phyloP scores from a whole-genome alignment of 192 early-diverging fungal species.

The Geranomyces variabilis region DNA sequence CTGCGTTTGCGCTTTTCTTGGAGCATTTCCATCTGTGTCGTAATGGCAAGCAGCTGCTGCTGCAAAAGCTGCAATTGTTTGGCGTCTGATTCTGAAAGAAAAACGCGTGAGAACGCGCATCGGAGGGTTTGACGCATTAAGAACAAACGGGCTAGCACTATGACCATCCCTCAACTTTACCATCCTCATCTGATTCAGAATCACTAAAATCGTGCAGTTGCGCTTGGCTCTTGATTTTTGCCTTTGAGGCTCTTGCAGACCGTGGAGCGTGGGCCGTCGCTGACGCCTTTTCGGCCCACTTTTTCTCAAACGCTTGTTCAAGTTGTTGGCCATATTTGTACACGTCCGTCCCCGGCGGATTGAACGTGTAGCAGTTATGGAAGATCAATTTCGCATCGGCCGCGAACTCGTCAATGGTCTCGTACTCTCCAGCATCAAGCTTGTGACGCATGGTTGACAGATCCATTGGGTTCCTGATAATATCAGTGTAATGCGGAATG shows the following conservation, averaged over 20 bases:
- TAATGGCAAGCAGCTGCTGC: constrained; percentile 27
- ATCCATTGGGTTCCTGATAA: constrained; percentile 92
- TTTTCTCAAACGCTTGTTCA: constrained; percentile 78
- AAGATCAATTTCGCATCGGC: constrained; percentile 81
- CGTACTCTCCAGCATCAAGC: constrained; percentile 70
- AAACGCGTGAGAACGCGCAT: too few relatives aligned
- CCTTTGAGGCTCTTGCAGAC: constrained; percentile 17
- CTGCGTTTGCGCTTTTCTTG: constrained; percentile 40
- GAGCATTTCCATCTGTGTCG: constrained; percentile 32
- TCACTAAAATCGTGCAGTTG: constrained; percentile 20
- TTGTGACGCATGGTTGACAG: constrained; percentile 75
- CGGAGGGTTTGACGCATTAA: too few relatives aligned
- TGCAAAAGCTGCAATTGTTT: constrained; percentile 29
- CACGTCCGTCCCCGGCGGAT: constrained; percentile 66
- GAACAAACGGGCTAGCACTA: background rate
- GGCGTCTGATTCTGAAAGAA: constrained; percentile 11
- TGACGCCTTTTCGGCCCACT: constrained; percentile 62
- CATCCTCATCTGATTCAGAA: constrained; percentile 36
- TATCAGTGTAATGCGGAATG: constrained; percentile 83
- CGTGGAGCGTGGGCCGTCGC: constrained; percentile 21
- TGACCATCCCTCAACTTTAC: constrained; percentile 5
- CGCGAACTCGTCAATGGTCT: constrained; percentile 67
- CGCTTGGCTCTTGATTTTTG: constrained; percentile 20
- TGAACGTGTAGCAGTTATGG: constrained; percentile 84
- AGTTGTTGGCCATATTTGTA: constrained; percentile 71